Conservation (phyloP, 2,329 filamentous ascomycete species). For the Colletotrichum gigasporum region DNA sequence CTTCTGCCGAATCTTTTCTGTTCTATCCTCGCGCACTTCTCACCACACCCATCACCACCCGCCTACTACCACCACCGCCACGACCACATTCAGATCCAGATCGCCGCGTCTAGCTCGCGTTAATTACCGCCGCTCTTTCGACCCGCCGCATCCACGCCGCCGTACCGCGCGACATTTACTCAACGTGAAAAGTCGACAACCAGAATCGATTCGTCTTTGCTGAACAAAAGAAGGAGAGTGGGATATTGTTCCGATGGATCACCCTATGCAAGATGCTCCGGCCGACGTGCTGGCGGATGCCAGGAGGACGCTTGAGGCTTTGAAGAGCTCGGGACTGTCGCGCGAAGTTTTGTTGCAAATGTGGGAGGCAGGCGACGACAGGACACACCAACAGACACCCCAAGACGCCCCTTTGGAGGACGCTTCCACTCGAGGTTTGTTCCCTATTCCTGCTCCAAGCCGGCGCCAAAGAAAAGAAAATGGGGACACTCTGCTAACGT, state of each 20-base stretch:
- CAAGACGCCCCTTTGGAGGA: constrained; percentile 31
- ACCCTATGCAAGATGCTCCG: constrained; percentile 42
- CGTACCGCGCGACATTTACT: neutral
- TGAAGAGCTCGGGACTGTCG: constrained; percentile 56
- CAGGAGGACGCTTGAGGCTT: constrained; percentile 54
- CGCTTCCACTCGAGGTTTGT: constrained; percentile 29
- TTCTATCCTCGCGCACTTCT: neutral
- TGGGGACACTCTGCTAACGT: constrained; percentile 6
- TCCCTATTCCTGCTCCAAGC: neutral
- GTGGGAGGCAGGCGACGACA: constrained; percentile 32
- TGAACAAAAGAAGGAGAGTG: constrained; percentile 2
- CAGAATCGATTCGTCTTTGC: neutral
- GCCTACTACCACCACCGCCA: neutral
- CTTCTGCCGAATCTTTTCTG: neutral
- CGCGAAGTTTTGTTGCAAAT: constrained; percentile 46
- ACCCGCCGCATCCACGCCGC: neutral
- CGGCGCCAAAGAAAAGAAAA: neutral
- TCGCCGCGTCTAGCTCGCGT: neutral
- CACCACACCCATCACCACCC: neutral
- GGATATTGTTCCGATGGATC: constrained; percentile 27
- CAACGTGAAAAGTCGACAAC: neutral
- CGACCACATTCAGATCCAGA: neutral
- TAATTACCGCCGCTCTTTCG: neutral
- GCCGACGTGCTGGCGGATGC: constrained; percentile 56
- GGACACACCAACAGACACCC: constrained; percentile 20